Evolutionary conservation across 257 asterid genomes (phyloP).

Genomic region (Nicotiana otophora): DNA sequence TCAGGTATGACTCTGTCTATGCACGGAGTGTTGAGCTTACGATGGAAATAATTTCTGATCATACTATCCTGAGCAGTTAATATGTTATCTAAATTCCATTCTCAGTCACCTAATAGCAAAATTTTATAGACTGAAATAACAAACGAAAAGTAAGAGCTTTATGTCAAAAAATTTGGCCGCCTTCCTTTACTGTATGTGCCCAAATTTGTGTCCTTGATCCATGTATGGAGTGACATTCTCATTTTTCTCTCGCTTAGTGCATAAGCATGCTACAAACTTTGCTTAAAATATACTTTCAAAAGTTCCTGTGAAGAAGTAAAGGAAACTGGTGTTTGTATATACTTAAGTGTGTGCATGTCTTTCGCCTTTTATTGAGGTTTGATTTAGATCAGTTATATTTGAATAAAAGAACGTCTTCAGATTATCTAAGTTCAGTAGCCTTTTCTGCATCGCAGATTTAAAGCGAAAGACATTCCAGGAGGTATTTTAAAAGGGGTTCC

Average conservation of each 20-base stretch:
- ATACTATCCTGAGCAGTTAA: neutral
- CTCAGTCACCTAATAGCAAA: neutral
- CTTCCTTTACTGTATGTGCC: neutral
- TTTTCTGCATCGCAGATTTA: slow-evolving; percentile 48
- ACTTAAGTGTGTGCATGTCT: neutral
- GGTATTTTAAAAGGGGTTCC: slow-evolving; percentile 66
- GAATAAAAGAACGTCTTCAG: neutral
- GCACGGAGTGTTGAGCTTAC: neutral
- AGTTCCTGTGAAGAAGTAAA: neutral
- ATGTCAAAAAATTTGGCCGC: neutral
- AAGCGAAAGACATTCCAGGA: slow-evolving; percentile 74
- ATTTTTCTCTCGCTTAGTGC: no score
- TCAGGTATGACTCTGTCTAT: slow-evolving; percentile 42
- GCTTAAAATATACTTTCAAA: neutral
- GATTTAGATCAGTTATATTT: neutral
- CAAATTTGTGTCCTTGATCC: neutral
- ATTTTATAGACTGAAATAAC: neutral
- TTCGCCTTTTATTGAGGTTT: neutral
- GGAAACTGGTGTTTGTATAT: neutral
- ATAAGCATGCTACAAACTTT: neutral
- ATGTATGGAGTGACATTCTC: neutral
- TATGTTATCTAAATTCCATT: neutral
- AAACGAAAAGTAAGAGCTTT: neutral
- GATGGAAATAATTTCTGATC: neutral
- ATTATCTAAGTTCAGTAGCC: slow-evolving; percentile 18